Evolutionary conservation across 2,329 filamentous ascomycete species (phyloP).

Genomic region (Colletotrichum lupini): DNA sequence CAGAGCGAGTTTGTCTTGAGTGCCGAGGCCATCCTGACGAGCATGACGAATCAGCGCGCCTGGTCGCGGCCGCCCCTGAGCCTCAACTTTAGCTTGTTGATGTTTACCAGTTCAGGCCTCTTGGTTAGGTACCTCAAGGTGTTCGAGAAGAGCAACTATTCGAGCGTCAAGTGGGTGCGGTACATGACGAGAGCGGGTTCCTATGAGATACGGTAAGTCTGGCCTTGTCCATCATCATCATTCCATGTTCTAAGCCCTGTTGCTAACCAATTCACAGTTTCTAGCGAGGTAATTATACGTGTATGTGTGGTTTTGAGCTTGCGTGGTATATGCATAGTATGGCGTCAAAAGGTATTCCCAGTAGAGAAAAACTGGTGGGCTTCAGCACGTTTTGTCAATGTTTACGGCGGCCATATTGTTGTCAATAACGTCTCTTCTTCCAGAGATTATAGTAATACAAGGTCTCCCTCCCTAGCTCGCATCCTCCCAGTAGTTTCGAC

Average conservation of each 20-base stretch:
- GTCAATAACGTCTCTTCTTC: slow-evolving; percentile 12
- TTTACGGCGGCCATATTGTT: slow-evolving; percentile 25
- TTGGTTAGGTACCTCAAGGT: slow-evolving; percentile 96
- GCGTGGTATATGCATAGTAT: slow-evolving; percentile 34
- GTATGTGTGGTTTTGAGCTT: slow-evolving; percentile 25
- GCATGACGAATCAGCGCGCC: slow-evolving; percentile 97
- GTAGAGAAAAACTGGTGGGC: slow-evolving; percentile 26
- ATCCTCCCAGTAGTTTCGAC: too few species aligned
- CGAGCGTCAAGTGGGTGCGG: slow-evolving; percentile 97
- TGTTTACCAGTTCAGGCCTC: slow-evolving; percentile 97
- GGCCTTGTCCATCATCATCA: background rate
- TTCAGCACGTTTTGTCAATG: slow-evolving; percentile 31
- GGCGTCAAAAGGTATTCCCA: slow-evolving; percentile 36
- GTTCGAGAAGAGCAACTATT: slow-evolving; percentile 99
- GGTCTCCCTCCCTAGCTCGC: slow-evolving; percentile 6
- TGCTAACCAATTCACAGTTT: slow-evolving; percentile 44
- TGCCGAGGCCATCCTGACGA: slow-evolving; percentile 91
- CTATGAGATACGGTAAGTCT: slow-evolving; percentile 87
- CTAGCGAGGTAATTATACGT: slow-evolving; percentile 39
- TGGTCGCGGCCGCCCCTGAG: slow-evolving; percentile 95
- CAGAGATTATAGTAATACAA: slow-evolving; percentile 33
- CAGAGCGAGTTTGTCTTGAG: slow-evolving; percentile 96
- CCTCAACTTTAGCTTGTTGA: slow-evolving; percentile 91
- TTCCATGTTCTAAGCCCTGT: background rate
- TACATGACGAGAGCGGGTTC: slow-evolving; percentile 99